Evolutionary conservation across 768 basidiomycete species (phyloP).

Genomic region (Naganishia friedmannii): DNA sequence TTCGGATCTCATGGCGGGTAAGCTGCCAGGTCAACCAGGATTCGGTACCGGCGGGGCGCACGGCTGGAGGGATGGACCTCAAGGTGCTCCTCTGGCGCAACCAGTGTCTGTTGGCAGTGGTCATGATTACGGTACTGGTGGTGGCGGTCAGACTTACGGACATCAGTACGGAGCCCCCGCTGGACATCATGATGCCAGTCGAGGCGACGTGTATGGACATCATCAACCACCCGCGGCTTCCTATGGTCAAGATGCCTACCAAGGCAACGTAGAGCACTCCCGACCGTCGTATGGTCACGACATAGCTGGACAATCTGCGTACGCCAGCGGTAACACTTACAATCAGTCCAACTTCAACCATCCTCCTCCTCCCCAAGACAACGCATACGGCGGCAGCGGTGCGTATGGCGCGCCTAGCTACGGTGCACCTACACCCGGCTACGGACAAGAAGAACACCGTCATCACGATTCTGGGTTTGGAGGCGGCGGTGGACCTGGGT

Average conservation of each 20-base stretch:
- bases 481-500: neutral
- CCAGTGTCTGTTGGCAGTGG: constrained; percentile 24
- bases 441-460: neutral
- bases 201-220: constrained; percentile 1
- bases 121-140: constrained; percentile 7
- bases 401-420: constrained; percentile 17
- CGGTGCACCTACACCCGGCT: constrained; percentile 9
- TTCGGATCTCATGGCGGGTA: constrained; percentile 47
- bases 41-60: constrained; percentile 48
- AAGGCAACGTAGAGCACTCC: neutral
- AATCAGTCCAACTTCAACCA: constrained; percentile 16
- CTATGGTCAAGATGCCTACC: constrained; percentile 1
- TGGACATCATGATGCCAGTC: neutral
- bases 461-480: constrained; percentile 10
- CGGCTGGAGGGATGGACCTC: constrained; percentile 47
- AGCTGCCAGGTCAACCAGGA: constrained; percentile 50
- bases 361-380: constrained; percentile 18
- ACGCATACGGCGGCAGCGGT: constrained; percentile 9
- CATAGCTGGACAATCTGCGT: neutral
- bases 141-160: constrained; percentile 19
- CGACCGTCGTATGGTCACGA: constrained; percentile 9
- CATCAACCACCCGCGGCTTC: neutral
- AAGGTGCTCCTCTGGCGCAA: constrained; percentile 11
- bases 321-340: constrained; percentile 7
- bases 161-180: neutral